Base-by-base conservation (phyloP, 2,329 filamentous ascomycete genomes). In the Dothistroma pini region DNA sequence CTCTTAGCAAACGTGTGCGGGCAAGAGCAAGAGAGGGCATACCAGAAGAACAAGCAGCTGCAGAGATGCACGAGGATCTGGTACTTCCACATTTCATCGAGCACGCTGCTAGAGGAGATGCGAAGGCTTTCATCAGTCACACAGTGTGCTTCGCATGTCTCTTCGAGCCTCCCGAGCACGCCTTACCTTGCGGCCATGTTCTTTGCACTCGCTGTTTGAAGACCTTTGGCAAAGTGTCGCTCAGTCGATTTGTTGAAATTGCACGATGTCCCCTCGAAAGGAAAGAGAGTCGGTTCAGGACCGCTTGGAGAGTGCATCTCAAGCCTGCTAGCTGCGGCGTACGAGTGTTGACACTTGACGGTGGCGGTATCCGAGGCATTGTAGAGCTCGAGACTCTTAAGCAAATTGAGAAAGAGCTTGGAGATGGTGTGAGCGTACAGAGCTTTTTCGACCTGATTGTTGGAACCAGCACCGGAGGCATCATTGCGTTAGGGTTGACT, bases 391-490 rank as follows among this genome's bases (percentile, higher is more conserved):
- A 77, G 58, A 69, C 78, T 2, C 68, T 81, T 2, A 58, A 68
- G 29, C 57, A 65, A 7, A 71, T 81, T 6, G 73, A 80, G 60
- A 63, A 63, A 25, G 69, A 68, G 4, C 62, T 80, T 1, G 76
- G 73, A 2, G 68, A 67, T 6, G 65, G 66, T 1, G 63, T 81
- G 8, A 70, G 70, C 0, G 72, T 81, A 2, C 75, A 75, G 54
- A 68, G 65, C 16, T 80, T 81, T 63, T 79, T 81, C 55, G 79
- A 81, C 60, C 70, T 80, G 0, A 76, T 81, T 14, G 75, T 79
- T 7, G 77, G 77, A 2, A 78, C 76, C 41, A 75, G 74, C 70
- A 76, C 68, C 38, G 55, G 54, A 22, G 57, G 63, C 19, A 54
- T 66, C 19, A 57, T 62, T 35, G 53, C 58, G 52, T 12, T 57